Percentiles rank a stretch among this genome's conserved stretches.
Evolutionary conservation across 1,284 basidiomycete genomes (phyloP).

Genomic region (Leucoagaricus sp.): DNA sequence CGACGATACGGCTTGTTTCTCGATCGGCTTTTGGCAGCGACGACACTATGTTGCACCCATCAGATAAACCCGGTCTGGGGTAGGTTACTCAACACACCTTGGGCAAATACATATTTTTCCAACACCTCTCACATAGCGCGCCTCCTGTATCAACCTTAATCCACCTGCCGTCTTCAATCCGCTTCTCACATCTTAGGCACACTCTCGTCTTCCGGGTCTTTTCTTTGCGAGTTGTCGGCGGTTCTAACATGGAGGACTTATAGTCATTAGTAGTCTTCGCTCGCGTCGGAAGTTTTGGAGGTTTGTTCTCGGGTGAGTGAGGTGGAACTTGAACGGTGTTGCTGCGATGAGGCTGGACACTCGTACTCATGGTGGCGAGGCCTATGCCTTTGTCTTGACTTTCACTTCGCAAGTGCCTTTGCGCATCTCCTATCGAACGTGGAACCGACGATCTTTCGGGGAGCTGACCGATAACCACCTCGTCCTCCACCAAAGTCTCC

Average conservation of each 20-base stretch:
- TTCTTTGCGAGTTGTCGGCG: slow-evolving; percentile 18
- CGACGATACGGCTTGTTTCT: slow-evolving; percentile 88
- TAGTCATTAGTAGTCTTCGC: slow-evolving; percentile 40
- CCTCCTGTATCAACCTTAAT: slow-evolving; percentile 75
- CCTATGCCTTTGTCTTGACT: slow-evolving; percentile 17
- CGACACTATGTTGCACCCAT: slow-evolving; percentile 61
- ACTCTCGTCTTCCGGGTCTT: slow-evolving; percentile 39
- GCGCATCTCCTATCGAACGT: slow-evolving; percentile 24
- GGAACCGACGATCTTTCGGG: slow-evolving; percentile 32
- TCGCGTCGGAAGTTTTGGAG: slow-evolving; percentile 55
- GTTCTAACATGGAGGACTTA: slow-evolving; percentile 22
- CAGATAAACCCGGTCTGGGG: background rate
- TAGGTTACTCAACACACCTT: slow-evolving; percentile 54
- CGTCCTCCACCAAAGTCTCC: slow-evolving; percentile 16
- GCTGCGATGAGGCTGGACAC: slow-evolving; percentile 35
- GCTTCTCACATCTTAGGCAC: slow-evolving; percentile 70
- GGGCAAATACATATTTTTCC: slow-evolving; percentile 93
- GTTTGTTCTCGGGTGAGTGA: slow-evolving; percentile 42
- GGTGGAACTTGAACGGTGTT: slow-evolving; percentile 44
- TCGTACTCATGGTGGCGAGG: slow-evolving; percentile 16
- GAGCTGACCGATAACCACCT: background rate
- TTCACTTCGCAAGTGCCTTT: slow-evolving; percentile 10
- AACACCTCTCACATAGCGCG: slow-evolving; percentile 82
- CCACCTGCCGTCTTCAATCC: slow-evolving; percentile 80
- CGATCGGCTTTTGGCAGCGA: slow-evolving; percentile 79